Conservation (phyloP, 2,329 filamentous ascomycete genomes). For the Cladosporium sp. region DNA sequence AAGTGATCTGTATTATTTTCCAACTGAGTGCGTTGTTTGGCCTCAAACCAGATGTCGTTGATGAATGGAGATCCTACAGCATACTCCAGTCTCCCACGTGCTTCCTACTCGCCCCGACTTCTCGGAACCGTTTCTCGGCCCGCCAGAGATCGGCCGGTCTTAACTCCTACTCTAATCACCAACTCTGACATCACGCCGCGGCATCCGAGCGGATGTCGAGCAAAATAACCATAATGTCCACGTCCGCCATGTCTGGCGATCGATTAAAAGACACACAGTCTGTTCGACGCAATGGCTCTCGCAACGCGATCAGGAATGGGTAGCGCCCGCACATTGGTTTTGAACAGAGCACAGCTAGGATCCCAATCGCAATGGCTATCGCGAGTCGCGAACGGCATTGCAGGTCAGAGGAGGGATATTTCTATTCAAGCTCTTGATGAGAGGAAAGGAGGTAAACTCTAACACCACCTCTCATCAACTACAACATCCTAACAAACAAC, state of each 20-base stretch:
- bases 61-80: too few relatives aligned
- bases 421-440: slow-evolving; percentile 31
- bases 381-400: not conserved
- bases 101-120: not conserved
- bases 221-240: not conserved
- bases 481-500: not conserved
- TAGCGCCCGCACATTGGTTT: not conserved
- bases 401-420: slow-evolving; percentile 23
- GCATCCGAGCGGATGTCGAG: not conserved
- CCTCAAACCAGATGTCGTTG: too few relatives aligned
- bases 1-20: too few relatives aligned
- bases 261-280: not conserved
- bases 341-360: not conserved
- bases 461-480: not conserved
- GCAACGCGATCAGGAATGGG: not conserved
- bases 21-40: too few relatives aligned
- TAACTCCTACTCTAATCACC: not conserved
- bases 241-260: not conserved
- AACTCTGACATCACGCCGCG: slow-evolving; percentile 3
- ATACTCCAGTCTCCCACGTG: not conserved
- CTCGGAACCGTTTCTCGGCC: not conserved
- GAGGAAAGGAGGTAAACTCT: slow-evolving; percentile 7
- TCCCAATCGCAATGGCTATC: slow-evolving; percentile 4
- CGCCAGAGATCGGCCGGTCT: not conserved
- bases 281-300: not conserved